phyloP scores from a whole-genome alignment of 1,284 basidiomycete genomes.

The Afroboletus lepidellus region DNA sequence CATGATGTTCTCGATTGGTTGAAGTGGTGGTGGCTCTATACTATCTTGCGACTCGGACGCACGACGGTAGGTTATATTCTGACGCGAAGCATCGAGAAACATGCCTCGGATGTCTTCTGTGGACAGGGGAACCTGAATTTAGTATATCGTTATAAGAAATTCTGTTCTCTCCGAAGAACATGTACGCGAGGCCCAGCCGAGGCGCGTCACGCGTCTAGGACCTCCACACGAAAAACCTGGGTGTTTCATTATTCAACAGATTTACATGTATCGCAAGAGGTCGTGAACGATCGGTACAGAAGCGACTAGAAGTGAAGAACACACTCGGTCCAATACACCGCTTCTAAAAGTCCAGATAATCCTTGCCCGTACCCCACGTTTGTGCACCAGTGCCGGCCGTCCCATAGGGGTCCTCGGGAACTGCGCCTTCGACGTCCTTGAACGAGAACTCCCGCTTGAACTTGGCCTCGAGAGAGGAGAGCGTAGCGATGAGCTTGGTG shows the following conservation, averaged over 20 bases:
- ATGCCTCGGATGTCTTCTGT: neutral
- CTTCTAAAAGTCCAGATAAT: constrained; percentile 66
- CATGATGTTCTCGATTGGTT: too few relatives aligned
- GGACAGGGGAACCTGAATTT: neutral
- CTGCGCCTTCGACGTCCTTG: constrained; percentile 59
- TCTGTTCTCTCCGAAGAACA: too few relatives aligned
- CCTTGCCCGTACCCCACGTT: constrained; percentile 48
- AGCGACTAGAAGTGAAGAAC: neutral
- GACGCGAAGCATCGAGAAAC: neutral
- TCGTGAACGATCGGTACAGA: neutral
- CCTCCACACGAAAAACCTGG: neutral
- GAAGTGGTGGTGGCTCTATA: too few relatives aligned
- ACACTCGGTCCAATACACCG: neutral
- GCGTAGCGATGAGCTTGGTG: constrained; percentile 76
- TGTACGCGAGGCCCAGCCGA: too few relatives aligned
- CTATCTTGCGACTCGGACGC: too few relatives aligned
- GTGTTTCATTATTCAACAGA: constrained; percentile 5
- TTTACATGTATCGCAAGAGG: constrained; percentile 5
- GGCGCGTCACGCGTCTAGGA: too few relatives aligned
- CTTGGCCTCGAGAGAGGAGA: constrained; percentile 65
- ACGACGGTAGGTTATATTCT: too few relatives aligned
- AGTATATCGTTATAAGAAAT: too few relatives aligned
- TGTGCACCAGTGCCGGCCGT: constrained; percentile 37
- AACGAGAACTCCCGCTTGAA: constrained; percentile 78
- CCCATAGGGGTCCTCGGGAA: constrained; percentile 62